Percentiles rank a stretch among this genome's conserved stretches.
phyloP scores from a whole-genome alignment of 2,329 filamentous ascomycete genomes.

The Talaromyces pinophilus region DNA sequence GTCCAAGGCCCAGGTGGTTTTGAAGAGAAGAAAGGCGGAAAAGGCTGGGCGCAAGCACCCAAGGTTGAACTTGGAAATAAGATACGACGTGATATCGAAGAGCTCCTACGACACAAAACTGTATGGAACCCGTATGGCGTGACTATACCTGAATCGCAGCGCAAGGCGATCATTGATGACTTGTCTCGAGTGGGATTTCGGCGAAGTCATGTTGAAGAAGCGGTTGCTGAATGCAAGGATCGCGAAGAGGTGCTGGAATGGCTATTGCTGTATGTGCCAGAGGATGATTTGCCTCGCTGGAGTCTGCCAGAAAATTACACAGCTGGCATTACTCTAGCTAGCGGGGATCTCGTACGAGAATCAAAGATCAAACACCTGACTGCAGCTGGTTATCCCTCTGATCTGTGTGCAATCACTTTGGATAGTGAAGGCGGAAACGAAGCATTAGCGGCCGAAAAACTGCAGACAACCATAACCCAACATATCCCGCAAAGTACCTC shows the following conservation, averaged over 20 bases:
- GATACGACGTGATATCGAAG: conserved; percentile 76
- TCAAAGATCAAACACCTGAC: conserved; percentile 79
- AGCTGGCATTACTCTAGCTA: conserved; percentile 83
- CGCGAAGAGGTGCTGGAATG: conserved; percentile 91
- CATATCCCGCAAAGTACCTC: conserved; percentile 32
- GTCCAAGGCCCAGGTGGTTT: conserved; percentile 40
- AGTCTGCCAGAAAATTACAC: conserved; percentile 88
- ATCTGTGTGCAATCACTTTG: conserved; percentile 77
- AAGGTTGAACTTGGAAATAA: conserved; percentile 91
- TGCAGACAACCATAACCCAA: conserved; percentile 70
- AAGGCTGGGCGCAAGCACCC: conserved; percentile 77
- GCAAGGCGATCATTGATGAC: conserved; percentile 66
- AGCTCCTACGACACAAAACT: conserved; percentile 72
- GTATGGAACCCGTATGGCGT: conserved; percentile 85
- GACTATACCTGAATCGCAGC: conserved; percentile 61
- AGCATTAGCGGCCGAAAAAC: conserved; percentile 70
- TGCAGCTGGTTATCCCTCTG: conserved; percentile 78
- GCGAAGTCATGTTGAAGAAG: conserved; percentile 85
- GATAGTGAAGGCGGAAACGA: conserved; percentile 73
- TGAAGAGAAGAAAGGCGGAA: conserved; percentile 55
- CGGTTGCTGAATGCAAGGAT: conserved; percentile 82
- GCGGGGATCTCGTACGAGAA: conserved; percentile 77
- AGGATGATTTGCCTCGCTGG: conserved; percentile 93
- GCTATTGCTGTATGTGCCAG: conserved; percentile 93
- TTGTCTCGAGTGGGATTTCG: conserved; percentile 80